Conservation (phyloP, 768 basidiomycete species). For the Russula sp. region DNA sequence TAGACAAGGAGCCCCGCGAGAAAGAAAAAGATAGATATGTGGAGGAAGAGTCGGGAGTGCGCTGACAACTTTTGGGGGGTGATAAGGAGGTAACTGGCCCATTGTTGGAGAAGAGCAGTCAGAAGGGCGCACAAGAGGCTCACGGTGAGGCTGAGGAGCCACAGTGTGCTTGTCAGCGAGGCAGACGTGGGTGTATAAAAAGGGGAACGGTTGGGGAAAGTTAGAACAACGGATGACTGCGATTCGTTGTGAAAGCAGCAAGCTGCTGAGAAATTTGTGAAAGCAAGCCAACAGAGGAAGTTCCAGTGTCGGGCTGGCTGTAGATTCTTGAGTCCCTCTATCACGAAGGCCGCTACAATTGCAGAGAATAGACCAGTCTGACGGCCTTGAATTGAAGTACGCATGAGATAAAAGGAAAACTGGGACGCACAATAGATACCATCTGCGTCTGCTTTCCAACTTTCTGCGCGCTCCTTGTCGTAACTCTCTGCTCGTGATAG, state of each 20-base stretch:
- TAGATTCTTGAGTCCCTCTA: not conserved
- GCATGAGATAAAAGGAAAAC: not conserved
- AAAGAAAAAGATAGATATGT: not conserved
- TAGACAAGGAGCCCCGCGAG: not conserved
- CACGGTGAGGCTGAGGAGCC: not conserved
- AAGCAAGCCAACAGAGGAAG: not conserved
- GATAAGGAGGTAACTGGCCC: not conserved
- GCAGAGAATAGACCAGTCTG: not conserved
- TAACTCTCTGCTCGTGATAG: not conserved
- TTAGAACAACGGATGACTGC: not conserved
- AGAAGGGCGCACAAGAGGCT: not conserved
- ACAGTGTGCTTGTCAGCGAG: not conserved
- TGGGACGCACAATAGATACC: not conserved
- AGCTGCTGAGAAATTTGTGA: not conserved
- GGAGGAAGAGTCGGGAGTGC: not conserved
- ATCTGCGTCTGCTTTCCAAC: not conserved
- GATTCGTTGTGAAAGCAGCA: not conserved
- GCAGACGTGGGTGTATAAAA: not conserved
- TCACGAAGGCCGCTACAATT: not conserved
- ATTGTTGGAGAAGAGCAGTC: slow-evolving; percentile 4
- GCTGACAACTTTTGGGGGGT: not conserved
- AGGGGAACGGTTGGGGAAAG: not conserved
- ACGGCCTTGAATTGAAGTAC: not conserved
- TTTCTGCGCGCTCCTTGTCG: not conserved
- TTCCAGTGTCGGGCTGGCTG: not conserved